phyloP scores from a whole-genome alignment of 768 basidiomycete genomes.

The Rhodotorula paludigena region DNA sequence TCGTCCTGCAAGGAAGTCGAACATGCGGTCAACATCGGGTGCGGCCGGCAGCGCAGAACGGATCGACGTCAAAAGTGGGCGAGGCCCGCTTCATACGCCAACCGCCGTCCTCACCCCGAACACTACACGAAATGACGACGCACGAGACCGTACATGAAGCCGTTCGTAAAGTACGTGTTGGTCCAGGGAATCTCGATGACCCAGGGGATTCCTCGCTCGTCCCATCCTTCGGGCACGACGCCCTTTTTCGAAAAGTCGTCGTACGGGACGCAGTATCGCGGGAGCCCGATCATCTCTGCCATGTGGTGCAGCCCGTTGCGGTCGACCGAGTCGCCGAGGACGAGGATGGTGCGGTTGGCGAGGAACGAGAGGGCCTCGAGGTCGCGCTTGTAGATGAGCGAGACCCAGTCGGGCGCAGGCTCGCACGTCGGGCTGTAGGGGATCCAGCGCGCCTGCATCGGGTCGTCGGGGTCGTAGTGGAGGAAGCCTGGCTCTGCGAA shows the following conservation, averaged over 20 bases:
- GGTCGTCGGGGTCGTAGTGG: conserved; percentile 21
- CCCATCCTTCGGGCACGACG: conserved; percentile 27
- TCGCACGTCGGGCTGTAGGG: conserved; percentile 35
- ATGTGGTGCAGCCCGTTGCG: conserved; percentile 38
- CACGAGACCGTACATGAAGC: conserved; percentile 42
- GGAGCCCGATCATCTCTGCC: conserved; percentile 38
- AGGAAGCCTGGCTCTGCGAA: conserved; percentile 39
- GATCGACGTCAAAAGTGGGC: no score
- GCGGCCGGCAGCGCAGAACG: no score
- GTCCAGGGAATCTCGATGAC: conserved; percentile 39
- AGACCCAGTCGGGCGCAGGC: conserved; percentile 39
- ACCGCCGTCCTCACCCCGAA: no score
- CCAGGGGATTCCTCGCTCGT: conserved; percentile 38
- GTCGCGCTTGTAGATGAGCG: conserved; percentile 20
- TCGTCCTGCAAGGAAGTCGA: conserved; percentile 31
- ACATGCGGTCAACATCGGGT: no score
- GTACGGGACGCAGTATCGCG: conserved; percentile 35
- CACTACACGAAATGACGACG: conserved; percentile 9
- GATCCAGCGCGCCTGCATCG: conserved; percentile 32
- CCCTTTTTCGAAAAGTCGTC: conserved; percentile 36
- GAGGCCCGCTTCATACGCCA: no score
- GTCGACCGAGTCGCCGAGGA: conserved; percentile 43
- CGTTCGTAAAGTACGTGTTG: conserved; percentile 37
- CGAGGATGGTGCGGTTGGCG: conserved; percentile 39
- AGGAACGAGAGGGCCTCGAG: conserved; percentile 24